A percentile compares a stretch with the other conserved stretches of the same genome.
These are phyloP conservation scores for Mollisiaceae sp. DNA, from an alignment of 2,329 filamentous ascomycete species.

Conservation along the genomic window DNA sequence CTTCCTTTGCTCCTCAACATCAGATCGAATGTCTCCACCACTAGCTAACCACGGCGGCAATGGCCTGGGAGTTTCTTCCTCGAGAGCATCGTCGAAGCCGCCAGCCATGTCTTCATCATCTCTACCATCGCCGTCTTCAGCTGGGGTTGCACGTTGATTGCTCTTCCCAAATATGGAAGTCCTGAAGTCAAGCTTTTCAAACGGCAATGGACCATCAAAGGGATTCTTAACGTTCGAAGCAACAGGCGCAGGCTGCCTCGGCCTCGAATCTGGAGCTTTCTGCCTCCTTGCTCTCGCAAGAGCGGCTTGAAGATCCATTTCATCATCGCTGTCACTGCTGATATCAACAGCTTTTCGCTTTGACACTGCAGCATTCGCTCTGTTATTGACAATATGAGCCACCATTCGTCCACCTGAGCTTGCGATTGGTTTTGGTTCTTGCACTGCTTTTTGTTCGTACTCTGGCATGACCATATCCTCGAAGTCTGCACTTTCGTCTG, in stretches of 20 bases:
- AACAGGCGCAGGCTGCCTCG: conserved; percentile 43
- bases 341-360: conserved; percentile 46
- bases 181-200: conserved; percentile 81
- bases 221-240: conserved; percentile 63
- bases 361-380: conserved; percentile 65
- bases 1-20: conserved; percentile 62
- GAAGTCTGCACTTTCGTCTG: conserved; percentile 48
- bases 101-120: conserved; percentile 42
- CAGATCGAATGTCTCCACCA: conserved; percentile 67
- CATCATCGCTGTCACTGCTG: conserved; percentile 66
- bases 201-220: conserved; percentile 84
- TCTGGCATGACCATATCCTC: conserved; percentile 58
- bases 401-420: conserved; percentile 64
- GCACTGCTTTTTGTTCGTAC: conserved; percentile 62
- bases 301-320: conserved; percentile 80
- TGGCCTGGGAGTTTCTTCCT: conserved; percentile 49
- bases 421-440: conserved; percentile 56
- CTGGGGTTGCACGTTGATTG: conserved; percentile 28
- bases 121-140: conserved; percentile 28
- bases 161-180: conserved; percentile 60
- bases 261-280: conserved; percentile 48
- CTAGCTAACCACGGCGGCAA: conserved; percentile 78
- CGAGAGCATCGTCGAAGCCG: conserved; percentile 46
- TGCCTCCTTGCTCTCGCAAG: conserved; percentile 72
- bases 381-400: conserved; percentile 75